Evolutionary conservation across 2,329 filamentous ascomycete species (phyloP), one percentile per base, ranked within the genome.

Genomic region (Colletotrichum sublineola): DNA sequence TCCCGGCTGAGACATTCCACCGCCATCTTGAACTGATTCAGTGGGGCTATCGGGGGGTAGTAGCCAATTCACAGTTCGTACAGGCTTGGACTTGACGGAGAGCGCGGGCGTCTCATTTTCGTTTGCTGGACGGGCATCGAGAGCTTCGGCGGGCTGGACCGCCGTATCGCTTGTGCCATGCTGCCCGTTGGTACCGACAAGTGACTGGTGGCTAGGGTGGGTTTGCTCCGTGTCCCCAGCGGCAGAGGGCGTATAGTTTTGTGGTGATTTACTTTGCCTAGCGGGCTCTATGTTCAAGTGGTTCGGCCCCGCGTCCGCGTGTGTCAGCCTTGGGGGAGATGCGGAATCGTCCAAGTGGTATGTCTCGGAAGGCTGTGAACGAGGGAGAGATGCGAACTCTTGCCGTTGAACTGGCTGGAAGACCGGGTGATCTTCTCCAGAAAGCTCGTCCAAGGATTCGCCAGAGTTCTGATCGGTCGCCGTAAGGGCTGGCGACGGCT

Each of bases 151-250:
- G 15, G 77, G 74, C 18, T 77, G 76, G 52, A 76, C 73, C 2
- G 75, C 75, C 5, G 76, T 77, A 55, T 80, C 78, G 75, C 77
- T 78, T 44, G 76, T 68, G 5, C 68, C 75, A 24, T 57, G 75
- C 46, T 72, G 57, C 9, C 57, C 68, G 1, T 74, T 74, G 15
- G 75, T 71, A 55, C 55, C 72, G 40, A 68, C 67, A 57, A 24
- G 52, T 15, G 55, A 68, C 80, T 82, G 71, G 80, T 82, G 24
- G 78, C 76, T 74, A 79, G 82, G 74, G 79, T 82, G 14, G 24
- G 55, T 71, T 50, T 62, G 71, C 48, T 71, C 68, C 11, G 67
- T 67, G 48, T 57, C 50, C 8, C 33, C 72, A 50, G 63, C 64
- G 53, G 58, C 73, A 71, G 42, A 75, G 63, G 58, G 74, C 67